Conservation (phyloP, 202 grass and related monocot genomes). For the Dendrocalamus latiflorus region DNA sequence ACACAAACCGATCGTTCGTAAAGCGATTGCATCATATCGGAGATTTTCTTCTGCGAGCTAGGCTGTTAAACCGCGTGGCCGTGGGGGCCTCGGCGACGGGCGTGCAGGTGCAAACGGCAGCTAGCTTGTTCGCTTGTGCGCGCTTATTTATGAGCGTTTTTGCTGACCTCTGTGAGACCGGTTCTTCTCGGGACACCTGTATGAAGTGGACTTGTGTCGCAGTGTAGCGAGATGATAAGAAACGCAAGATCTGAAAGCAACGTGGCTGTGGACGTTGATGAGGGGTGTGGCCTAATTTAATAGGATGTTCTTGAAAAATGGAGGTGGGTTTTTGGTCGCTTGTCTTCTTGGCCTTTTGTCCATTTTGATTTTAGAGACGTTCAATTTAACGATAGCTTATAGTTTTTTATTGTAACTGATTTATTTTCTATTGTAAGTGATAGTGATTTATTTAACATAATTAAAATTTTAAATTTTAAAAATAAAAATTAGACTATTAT, state of each 20-base stretch:
- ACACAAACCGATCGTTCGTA: background rate
- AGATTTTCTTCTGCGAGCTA: constrained; percentile 36
- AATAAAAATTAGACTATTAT: no score
- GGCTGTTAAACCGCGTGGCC: constrained; percentile 57
- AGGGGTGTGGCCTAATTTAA: no score
- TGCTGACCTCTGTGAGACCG: constrained; percentile 30
- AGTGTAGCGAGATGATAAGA: background rate
- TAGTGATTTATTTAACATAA: no score
- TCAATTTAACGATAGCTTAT: no score
- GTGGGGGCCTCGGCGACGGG: constrained; percentile 11
- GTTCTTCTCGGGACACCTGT: constrained; percentile 37
- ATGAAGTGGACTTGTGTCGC: constrained; percentile 29
- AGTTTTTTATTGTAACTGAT: no score
- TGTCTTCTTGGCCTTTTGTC: no score
- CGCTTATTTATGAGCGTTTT: constrained; percentile 14
- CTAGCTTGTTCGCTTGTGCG: constrained; percentile 27
- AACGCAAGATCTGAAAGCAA: background rate
- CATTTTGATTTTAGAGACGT: no score
- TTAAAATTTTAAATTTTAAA: no score
- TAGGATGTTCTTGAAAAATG: no score
- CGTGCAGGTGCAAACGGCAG: constrained; percentile 9
- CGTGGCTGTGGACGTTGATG: no score
- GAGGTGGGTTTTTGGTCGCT: no score
- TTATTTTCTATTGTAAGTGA: no score
- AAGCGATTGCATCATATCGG: constrained; percentile 10